Evolutionary conservation across 306 rosid genomes (phyloP).

Genomic region (Oemleria cerasiformis): DNA sequence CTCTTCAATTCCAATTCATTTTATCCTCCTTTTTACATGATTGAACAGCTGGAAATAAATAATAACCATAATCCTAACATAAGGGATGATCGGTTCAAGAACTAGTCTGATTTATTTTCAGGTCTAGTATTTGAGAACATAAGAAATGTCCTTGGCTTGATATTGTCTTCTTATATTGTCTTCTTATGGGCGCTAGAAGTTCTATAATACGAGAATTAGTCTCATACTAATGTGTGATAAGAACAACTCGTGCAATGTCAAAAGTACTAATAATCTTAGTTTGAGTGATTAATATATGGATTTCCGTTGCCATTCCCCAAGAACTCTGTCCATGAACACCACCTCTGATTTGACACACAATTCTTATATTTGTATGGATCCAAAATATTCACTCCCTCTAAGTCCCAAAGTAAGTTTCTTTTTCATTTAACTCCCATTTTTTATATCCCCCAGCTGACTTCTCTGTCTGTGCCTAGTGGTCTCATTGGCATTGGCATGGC

Average conservation of each 20-base stretch:
- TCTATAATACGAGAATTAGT: too few species aligned
- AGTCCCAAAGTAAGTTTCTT: slow-evolving; percentile 34
- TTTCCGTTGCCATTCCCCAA: slow-evolving; percentile 51
- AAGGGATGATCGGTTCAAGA: too few species aligned
- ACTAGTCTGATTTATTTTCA: too few species aligned
- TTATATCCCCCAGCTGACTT: slow-evolving; percentile 4
- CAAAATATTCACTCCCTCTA: slow-evolving; percentile 46
- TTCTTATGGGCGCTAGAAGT: too few species aligned
- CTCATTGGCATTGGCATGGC: slow-evolving; percentile 27
- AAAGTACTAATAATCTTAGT: background rate
- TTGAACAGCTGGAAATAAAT: too few species aligned
- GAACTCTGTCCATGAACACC: slow-evolving; percentile 38
- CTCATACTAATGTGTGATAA: too few species aligned
- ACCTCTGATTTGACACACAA: slow-evolving; percentile 23
- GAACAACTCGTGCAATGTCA: too few species aligned
- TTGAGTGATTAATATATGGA: slow-evolving; percentile 21
- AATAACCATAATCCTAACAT: too few species aligned
- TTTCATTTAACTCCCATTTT: slow-evolving; percentile 19
- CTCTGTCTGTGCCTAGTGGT: slow-evolving; percentile 5
- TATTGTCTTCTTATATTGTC: too few species aligned
- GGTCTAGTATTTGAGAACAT: too few species aligned
- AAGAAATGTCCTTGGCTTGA: too few species aligned
- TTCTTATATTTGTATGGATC: slow-evolving; percentile 57
- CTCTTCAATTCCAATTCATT: slow-evolving; percentile 25
- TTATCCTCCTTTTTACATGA: slow-evolving; percentile 9